Evolutionary conservation across 1,139 yeast species (phyloP).

Genomic region (Yamadazyma trypodendri): DNA sequence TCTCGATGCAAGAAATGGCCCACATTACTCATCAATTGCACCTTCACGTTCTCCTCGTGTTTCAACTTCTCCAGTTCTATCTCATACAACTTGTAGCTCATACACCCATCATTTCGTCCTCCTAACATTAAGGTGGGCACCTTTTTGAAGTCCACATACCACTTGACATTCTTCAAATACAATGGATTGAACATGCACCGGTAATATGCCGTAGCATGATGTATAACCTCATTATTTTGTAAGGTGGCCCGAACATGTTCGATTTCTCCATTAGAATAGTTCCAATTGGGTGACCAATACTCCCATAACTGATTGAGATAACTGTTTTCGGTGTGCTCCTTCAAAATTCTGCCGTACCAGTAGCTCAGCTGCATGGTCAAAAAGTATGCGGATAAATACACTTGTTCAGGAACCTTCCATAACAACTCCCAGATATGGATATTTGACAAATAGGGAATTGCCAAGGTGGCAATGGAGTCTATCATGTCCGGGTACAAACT

Average conservation of each 20-base stretch:
- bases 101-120: slow-evolving; percentile 42
- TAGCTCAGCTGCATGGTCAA: slow-evolving; percentile 37
- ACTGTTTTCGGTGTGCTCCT: slow-evolving; percentile 17
- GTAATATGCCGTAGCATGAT: slow-evolving; percentile 44
- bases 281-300: slow-evolving; percentile 45
- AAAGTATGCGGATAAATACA: slow-evolving; percentile 38
- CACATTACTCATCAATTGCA: slow-evolving; percentile 28
- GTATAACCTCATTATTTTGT: slow-evolving; percentile 27
- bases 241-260: slow-evolving; percentile 29
- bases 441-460: slow-evolving; percentile 39
- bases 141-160: slow-evolving; percentile 34
- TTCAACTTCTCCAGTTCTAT: slow-evolving; percentile 25
- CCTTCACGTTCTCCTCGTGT: slow-evolving; percentile 22
- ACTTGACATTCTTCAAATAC: slow-evolving; percentile 22
- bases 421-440: slow-evolving; percentile 27
- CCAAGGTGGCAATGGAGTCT: slow-evolving; percentile 36
- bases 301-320: slow-evolving; percentile 38
- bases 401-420: slow-evolving; percentile 34
- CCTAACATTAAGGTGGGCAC: slow-evolving; percentile 43
- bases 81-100: slow-evolving; percentile 29
- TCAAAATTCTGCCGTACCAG: slow-evolving; percentile 25
- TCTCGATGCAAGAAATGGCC: slow-evolving; percentile 49
- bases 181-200: slow-evolving; percentile 30
- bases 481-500: slow-evolving; percentile 35
- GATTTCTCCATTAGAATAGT: slow-evolving; percentile 26